Evolutionary conservation across 345 rosid species (phyloP).

Genomic region (Limnanthes douglasii): DNA sequence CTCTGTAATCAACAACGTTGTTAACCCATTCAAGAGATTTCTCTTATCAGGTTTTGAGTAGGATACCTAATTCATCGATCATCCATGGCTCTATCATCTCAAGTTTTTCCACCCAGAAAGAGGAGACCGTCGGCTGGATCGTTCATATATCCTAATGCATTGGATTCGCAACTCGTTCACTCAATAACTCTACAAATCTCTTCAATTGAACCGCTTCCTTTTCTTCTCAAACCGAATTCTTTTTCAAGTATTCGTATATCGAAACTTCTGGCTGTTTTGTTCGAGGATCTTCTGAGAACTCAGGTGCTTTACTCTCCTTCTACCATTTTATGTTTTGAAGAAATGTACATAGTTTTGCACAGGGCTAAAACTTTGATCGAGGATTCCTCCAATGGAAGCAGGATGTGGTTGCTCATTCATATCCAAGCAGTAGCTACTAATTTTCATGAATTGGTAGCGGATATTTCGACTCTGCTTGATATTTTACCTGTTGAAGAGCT

Average conservation of each 20-base stretch:
- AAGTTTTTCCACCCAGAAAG: too few relatives aligned
- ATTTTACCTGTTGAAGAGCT: too few relatives aligned
- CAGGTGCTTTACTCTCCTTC: too few relatives aligned
- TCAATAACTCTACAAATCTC: conserved; percentile 39
- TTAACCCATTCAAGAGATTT: too few relatives aligned
- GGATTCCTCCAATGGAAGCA: too few relatives aligned
- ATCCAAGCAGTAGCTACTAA: conserved; percentile 15
- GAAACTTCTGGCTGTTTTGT: conserved; percentile 26
- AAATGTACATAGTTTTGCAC: too few relatives aligned
- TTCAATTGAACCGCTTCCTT: conserved; percentile 19
- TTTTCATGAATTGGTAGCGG: conserved; percentile 39
- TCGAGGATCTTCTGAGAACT: conserved; percentile 39
- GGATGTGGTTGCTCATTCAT: conserved; percentile 51
- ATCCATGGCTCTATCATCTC: too few relatives aligned
- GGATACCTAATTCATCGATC: too few relatives aligned
- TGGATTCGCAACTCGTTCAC: conserved; percentile 25
- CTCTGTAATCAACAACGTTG: too few relatives aligned
- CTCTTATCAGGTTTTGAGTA: too few relatives aligned
- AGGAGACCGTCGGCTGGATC: conserved; percentile 58
- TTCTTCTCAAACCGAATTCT: conserved; percentile 25
- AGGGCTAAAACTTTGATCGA: conserved; percentile 36
- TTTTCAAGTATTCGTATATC: conserved; percentile 27
- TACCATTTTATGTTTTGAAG: too few relatives aligned
- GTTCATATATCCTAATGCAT: conserved; percentile 33
- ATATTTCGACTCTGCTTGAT: conserved; percentile 43